These are phyloP conservation scores for Pseudotsuga menziesii DNA, from an alignment of 75 land plant genomes.

Conservation along the genomic window DNA sequence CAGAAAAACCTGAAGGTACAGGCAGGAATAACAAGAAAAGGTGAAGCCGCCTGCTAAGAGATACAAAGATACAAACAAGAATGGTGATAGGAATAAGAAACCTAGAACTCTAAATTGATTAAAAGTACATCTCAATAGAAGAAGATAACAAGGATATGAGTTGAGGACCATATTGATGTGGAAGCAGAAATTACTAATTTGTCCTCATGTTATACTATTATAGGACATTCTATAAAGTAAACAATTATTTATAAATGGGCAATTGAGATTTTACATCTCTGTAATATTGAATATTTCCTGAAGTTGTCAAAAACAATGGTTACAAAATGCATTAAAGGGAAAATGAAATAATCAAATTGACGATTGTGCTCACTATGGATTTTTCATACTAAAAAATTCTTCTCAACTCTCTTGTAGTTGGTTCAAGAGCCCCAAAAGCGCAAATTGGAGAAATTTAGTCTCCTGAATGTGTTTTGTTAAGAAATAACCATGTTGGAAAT, in stretches of 20 bases:
- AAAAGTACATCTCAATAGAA: background rate
- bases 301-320: background rate
- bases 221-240: background rate
- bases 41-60: background rate
- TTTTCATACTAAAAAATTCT: background rate
- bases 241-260: background rate
- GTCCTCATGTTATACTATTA: background rate
- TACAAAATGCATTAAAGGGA: background rate
- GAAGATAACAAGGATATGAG: background rate
- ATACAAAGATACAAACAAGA: too few relatives aligned
- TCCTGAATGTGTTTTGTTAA: background rate
- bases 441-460: background rate
- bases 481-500: background rate
- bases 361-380: background rate
- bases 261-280: background rate
- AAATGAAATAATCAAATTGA: background rate
- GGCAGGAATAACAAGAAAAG: background rate
- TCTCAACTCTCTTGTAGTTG: background rate
- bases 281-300: background rate
- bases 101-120: background rate
- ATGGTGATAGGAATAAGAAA: too few relatives aligned
- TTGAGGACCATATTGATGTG: background rate
- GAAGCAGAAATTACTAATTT: background rate
- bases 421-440: background rate
- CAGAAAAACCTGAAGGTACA: background rate